Percentiles rank a stretch among this genome's conserved stretches.
These are phyloP conservation scores for Candida ipomoeae DNA, from an alignment of 805 yeast genomes.

Conservation along the genomic window DNA sequence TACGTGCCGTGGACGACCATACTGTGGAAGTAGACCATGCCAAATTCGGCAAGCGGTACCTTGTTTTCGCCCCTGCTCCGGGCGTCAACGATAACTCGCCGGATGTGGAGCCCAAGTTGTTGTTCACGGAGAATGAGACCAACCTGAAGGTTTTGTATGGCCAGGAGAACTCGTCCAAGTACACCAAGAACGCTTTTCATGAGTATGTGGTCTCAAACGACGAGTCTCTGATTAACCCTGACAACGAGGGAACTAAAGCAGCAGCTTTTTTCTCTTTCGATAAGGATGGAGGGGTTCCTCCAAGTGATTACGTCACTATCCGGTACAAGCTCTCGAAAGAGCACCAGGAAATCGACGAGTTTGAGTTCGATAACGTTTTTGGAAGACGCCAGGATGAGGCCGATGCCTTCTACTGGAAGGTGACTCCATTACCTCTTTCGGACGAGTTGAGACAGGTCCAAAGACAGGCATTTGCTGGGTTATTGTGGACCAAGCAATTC, in stretches of 20 bases:
- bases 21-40: slow-evolving; percentile 60
- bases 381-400: slow-evolving; percentile 79
- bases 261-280: slow-evolving; percentile 82
- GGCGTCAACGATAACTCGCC: slow-evolving; percentile 54
- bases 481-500: slow-evolving; percentile 90
- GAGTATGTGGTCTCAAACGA: slow-evolving; percentile 66
- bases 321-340: slow-evolving; percentile 63
- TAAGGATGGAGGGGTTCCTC: slow-evolving; percentile 71
- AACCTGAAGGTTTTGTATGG: slow-evolving; percentile 65
- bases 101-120: slow-evolving; percentile 70
- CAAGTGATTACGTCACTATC: slow-evolving; percentile 82
- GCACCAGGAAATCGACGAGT: slow-evolving; percentile 57
- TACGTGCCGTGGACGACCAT: slow-evolving; percentile 39
- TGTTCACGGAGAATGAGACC: slow-evolving; percentile 89
- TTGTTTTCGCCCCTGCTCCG: slow-evolving; percentile 80
- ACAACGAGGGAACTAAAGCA: slow-evolving; percentile 70
- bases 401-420: slow-evolving; percentile 86
- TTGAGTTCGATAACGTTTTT: slow-evolving; percentile 64
- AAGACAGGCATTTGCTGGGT: slow-evolving; percentile 91
- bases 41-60: slow-evolving; percentile 59
- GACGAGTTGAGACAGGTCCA: slow-evolving; percentile 78
- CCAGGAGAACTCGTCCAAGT: slow-evolving; percentile 54
- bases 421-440: slow-evolving; percentile 78
- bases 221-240: slow-evolving; percentile 64
- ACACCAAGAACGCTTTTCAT: slow-evolving; percentile 88